These are phyloP conservation scores for Xerocomellus dryophilus DNA, from an alignment of 768 basidiomycete species.

Conservation along the genomic window DNA sequence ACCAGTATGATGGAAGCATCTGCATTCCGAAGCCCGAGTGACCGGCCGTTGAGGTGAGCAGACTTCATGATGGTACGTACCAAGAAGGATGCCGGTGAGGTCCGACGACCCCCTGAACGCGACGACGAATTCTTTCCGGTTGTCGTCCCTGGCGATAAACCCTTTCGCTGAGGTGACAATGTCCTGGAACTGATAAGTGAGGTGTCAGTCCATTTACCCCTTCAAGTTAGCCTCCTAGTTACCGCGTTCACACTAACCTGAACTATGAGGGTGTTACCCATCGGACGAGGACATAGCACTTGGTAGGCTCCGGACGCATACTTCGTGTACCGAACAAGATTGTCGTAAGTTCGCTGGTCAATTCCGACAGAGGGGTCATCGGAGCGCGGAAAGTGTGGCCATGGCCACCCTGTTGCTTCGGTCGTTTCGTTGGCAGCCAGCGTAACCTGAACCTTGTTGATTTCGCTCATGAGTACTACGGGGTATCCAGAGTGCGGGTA, in stretches of 20 bases:
- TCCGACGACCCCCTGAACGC: conserved; percentile 41
- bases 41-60: neutral
- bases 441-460: neutral
- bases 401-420: conserved; percentile 5
- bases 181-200: conserved; percentile 33
- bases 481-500: no score
- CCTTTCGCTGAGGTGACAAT: conserved; percentile 41
- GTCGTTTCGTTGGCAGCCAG: neutral
- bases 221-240: neutral
- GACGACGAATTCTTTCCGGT: conserved; percentile 39
- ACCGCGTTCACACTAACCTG: conserved; percentile 31
- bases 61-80: conserved; percentile 1
- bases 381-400: conserved; percentile 27
- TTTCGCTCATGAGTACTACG: conserved; percentile 4
- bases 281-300: conserved; percentile 43
- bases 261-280: conserved; percentile 44
- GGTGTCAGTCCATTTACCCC: neutral
- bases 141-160: conserved; percentile 45
- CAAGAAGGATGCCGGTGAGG: conserved; percentile 15
- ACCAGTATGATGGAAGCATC: conserved; percentile 22
- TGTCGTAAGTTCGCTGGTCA: conserved; percentile 36
- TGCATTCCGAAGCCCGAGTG: neutral
- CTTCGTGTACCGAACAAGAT: conserved; percentile 45
- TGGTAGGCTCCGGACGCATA: conserved; percentile 53
- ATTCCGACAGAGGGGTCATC: conserved; percentile 30